Base-by-base conservation (phyloP, 345 rosid species). In the Citrus trifoliata region DNA sequence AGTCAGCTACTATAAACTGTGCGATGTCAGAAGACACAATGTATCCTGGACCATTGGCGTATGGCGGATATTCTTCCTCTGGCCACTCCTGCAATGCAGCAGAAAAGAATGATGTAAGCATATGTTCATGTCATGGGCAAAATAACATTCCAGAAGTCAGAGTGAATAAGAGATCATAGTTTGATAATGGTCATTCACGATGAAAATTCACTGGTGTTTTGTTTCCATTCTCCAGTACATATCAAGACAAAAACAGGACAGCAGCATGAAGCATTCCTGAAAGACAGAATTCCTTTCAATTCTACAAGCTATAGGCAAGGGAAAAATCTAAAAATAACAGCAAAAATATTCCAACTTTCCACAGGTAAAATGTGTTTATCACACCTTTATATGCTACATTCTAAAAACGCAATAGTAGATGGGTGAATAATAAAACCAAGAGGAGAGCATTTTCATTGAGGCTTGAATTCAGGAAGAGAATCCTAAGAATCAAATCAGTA, bases 31-130 rank as follows among this genome's bases (percentile, higher is more conserved):
- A 86, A 40, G 98, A 93, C 42, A 92, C 74, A 48, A 95, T 85
- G 77, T 95, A 95, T 71, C 98, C 98, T 0, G 99, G 99, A 64
- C 99, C 99, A 76, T 95, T 95, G 40, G 99, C 99, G 42, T 93
- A 93, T 13, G 96, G 99, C 10, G 99, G 99, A 82, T 93, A 92
- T 73, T 89, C 98, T 88, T 93, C 98, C 84, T 92, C 98, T 7
- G 96, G 95, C 98, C 99, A 95, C 78, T 93, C 99, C 98, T 95
- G 86, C 48, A 83, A 79, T 9, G 63, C 56, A 78, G 55, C 74
- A 79, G 48, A 35, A 79, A 55, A 70, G 27, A 75, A 28, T 30
- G 2, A 51, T 8, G 70, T 22, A 48, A 51, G 51, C 51, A 64
- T 30, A 32, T 21, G 28, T 67, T 27, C 67, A 71, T 59, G 27